These are phyloP conservation scores for Aspergillus phoenicis DNA, from an alignment of 2,329 filamentous ascomycete species.

Conservation along the genomic window DNA sequence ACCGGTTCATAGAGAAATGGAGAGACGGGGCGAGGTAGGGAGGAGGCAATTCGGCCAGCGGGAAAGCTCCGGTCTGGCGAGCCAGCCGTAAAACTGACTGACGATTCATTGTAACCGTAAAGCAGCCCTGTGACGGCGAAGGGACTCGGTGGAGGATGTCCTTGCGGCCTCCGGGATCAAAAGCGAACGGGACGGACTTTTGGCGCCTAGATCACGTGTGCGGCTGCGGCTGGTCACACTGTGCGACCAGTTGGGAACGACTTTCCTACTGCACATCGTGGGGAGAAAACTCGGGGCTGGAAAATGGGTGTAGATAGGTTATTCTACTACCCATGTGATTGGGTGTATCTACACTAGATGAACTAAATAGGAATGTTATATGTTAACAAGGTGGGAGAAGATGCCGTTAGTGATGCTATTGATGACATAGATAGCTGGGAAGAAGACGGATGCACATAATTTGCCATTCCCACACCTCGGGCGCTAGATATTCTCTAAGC, in stretches of 20 bases:
- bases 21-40: constrained; percentile 48
- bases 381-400: not conserved
- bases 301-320: not conserved
- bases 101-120: constrained; percentile 38
- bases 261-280: not conserved
- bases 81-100: constrained; percentile 37
- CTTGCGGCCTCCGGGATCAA: constrained; percentile 18
- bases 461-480: not conserved
- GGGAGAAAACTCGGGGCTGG: not conserved
- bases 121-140: constrained; percentile 11
- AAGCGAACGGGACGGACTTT: constrained; percentile 22
- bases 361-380: not conserved
- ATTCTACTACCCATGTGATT: not conserved
- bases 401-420: not conserved
- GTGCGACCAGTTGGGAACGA: not conserved
- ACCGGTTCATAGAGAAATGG: constrained; percentile 38
- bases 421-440: not conserved
- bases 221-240: not conserved
- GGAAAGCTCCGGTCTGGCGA: constrained; percentile 36
- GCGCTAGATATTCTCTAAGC: not conserved
- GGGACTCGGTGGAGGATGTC: constrained; percentile 17
- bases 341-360: too few relatives aligned
- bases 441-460: not conserved
- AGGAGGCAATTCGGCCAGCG: constrained; percentile 44
- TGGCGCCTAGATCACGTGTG: constrained; percentile 31